These are phyloP conservation scores for Leccinum ponderosum DNA, from an alignment of 1,284 basidiomycete genomes.

Conservation along the genomic window DNA sequence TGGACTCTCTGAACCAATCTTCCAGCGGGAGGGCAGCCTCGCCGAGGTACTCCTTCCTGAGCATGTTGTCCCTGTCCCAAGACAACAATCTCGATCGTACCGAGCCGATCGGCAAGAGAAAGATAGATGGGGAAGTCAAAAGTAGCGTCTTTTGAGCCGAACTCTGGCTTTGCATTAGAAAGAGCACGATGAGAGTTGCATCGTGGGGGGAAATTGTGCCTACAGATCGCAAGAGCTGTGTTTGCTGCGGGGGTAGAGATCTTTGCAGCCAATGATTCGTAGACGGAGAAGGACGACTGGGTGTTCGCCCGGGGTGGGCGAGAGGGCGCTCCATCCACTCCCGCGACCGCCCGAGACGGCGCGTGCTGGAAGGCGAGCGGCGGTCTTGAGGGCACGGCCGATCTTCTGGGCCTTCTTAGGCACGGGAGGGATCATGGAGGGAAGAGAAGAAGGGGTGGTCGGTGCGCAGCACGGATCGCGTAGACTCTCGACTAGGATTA, in stretches of 20 bases:
- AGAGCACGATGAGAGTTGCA: slow-evolving; percentile 1
- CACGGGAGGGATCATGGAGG: slow-evolving; percentile 30
- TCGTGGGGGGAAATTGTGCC: slow-evolving; percentile 29
- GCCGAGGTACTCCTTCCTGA: slow-evolving; percentile 90
- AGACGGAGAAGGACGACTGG: slow-evolving; percentile 67
- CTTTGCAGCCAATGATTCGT: slow-evolving; percentile 63
- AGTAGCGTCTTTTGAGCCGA: slow-evolving; percentile 70
- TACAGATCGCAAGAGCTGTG: slow-evolving; percentile 75
- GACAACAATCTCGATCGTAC: slow-evolving; percentile 81
- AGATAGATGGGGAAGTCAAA: slow-evolving; percentile 87
- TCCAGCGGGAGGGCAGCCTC: slow-evolving; percentile 78
- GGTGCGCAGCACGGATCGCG: slow-evolving; percentile 11
- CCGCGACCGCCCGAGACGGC: slow-evolving; percentile 41
- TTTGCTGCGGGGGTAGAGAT: slow-evolving; percentile 62
- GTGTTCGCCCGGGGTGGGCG: slow-evolving; percentile 58
- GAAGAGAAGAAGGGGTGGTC: neutral
- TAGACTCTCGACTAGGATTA: neutral
- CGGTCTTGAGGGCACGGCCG: slow-evolving; percentile 48
- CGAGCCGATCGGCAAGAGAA: slow-evolving; percentile 70
- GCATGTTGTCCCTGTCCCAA: slow-evolving; percentile 93
- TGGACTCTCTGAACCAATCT: slow-evolving; percentile 73
- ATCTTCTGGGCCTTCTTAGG: slow-evolving; percentile 48
- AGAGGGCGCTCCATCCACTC: slow-evolving; percentile 42
- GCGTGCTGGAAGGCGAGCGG: slow-evolving; percentile 45
- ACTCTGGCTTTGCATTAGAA: slow-evolving; percentile 71